phyloP scores from a whole-genome alignment of 2,329 filamentous ascomycete genomes.

The Phoma sp. region DNA sequence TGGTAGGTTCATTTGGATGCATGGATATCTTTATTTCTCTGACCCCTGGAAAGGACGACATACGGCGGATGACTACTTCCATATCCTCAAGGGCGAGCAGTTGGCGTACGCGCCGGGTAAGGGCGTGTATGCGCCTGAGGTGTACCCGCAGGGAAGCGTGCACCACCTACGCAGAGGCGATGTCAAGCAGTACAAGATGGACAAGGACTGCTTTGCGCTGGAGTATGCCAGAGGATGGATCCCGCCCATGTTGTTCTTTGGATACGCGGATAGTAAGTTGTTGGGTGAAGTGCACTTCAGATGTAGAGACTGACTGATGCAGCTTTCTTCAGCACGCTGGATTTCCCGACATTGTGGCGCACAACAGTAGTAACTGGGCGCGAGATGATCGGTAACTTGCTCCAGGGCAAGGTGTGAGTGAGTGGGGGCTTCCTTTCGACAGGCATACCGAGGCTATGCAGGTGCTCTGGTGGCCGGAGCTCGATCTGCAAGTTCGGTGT shows the following conservation, averaged over 20 bases:
- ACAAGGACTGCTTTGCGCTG: conserved; percentile 75
- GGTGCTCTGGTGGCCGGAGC: too few species aligned
- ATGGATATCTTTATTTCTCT: too few species aligned
- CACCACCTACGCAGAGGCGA: conserved; percentile 74
- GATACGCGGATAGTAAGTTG: conserved; percentile 72
- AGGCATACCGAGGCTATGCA: too few species aligned
- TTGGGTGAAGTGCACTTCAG: background rate
- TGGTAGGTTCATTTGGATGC: conserved; percentile 38
- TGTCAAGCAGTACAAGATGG: conserved; percentile 85
- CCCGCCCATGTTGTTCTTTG: conserved; percentile 89
- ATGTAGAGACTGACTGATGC: background rate
- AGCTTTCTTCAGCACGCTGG: conserved; percentile 75
- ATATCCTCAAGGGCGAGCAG: conserved; percentile 82
- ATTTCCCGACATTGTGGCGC: conserved; percentile 82
- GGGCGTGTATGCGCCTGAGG: conserved; percentile 69
- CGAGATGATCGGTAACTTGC: conserved; percentile 77
- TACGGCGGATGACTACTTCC: conserved; percentile 93
- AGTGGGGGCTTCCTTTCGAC: too few species aligned
- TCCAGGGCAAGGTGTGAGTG: conserved; percentile 27
- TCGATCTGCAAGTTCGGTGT: too few species aligned
- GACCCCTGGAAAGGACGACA: conserved; percentile 63
- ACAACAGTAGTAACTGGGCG: conserved; percentile 75
- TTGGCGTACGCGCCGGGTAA: conserved; percentile 69
- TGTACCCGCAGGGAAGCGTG: conserved; percentile 71
- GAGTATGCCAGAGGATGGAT: conserved; percentile 91